These are phyloP conservation scores for Purpureocillium lavendulum DNA, from an alignment of 2,329 filamentous ascomycete species.

Conservation along the genomic window DNA sequence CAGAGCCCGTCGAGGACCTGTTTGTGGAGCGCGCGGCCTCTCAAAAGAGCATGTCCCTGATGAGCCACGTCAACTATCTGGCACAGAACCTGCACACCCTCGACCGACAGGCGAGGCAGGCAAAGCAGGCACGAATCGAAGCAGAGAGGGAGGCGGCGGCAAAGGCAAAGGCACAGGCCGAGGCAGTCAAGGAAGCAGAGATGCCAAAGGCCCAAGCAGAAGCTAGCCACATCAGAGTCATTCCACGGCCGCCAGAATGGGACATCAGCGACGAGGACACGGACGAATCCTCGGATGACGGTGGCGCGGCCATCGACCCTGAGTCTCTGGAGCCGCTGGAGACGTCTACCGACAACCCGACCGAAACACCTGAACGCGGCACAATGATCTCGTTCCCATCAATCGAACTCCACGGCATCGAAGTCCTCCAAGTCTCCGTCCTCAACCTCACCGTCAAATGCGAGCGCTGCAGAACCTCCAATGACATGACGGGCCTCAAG, in stretches of 20 bases:
- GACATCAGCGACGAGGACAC: slow-evolving; percentile 32
- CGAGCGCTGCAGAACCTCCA: slow-evolving; percentile 65
- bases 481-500: slow-evolving; percentile 60
- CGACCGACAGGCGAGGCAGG: slow-evolving; percentile 42
- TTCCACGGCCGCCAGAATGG: slow-evolving; percentile 76
- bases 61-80: slow-evolving; percentile 68
- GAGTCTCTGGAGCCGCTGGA: slow-evolving; percentile 14
- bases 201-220: slow-evolving; percentile 24
- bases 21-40: slow-evolving; percentile 53
- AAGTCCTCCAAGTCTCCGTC: slow-evolving; percentile 60
- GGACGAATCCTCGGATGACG: slow-evolving; percentile 32
- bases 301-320: slow-evolving; percentile 27
- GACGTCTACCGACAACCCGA: slow-evolving; percentile 4
- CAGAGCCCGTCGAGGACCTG: slow-evolving; percentile 53
- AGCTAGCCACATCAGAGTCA: slow-evolving; percentile 59
- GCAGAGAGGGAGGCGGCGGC: slow-evolving; percentile 7
- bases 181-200: slow-evolving; percentile 5
- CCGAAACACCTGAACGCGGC: slow-evolving; percentile 48
- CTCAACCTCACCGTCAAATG: slow-evolving; percentile 69
- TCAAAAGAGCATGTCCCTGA: slow-evolving; percentile 54
- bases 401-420: slow-evolving; percentile 68
- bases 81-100: slow-evolving; percentile 62
- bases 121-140: slow-evolving; percentile 5
- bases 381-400: slow-evolving; percentile 74
- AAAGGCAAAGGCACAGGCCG: slow-evolving; percentile 3